Percentiles rank a stretch among this genome's conserved stretches.
phyloP scores from a whole-genome alignment of 2,329 filamentous ascomycete species.

The Cladophialophora bantiana region DNA sequence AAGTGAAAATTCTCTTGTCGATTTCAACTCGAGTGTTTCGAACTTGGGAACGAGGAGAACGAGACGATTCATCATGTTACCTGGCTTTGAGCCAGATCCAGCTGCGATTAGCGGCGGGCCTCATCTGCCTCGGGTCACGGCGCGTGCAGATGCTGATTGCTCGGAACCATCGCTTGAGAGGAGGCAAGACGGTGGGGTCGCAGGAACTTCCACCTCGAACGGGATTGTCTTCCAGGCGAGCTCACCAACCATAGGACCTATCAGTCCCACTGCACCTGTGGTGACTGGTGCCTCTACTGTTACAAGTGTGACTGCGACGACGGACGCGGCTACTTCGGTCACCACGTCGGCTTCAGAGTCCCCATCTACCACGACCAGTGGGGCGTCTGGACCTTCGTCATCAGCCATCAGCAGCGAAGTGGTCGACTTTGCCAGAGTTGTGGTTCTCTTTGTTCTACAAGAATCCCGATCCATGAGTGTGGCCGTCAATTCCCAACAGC shows the following conservation, averaged over 20 bases:
- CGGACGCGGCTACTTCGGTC: constrained; percentile 42
- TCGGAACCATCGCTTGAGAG: constrained; percentile 27
- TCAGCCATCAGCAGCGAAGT: constrained; percentile 35
- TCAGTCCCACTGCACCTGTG: constrained; percentile 21
- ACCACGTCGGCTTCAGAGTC: constrained; percentile 36
- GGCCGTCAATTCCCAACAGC: constrained; percentile 37
- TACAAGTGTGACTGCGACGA: constrained; percentile 26
- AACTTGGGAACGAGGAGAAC: constrained; percentile 34
- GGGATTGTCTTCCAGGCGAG: constrained; percentile 48
- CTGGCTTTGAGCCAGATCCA: constrained; percentile 32
- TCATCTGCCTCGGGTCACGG: constrained; percentile 17
- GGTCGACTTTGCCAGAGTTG: constrained; percentile 34
- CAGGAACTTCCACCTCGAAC: constrained; percentile 42
- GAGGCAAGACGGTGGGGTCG: constrained; percentile 29
- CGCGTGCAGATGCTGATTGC: constrained; percentile 22
- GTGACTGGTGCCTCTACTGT: constrained; percentile 21
- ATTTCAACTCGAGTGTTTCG: constrained; percentile 53
- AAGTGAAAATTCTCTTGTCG: constrained; percentile 85
- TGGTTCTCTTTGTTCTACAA: constrained; percentile 41
- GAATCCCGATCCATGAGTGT: constrained; percentile 44
- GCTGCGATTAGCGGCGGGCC: constrained; percentile 23
- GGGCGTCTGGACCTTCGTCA: constrained; percentile 30
- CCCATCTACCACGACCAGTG: constrained; percentile 28
- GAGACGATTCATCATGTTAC: constrained; percentile 38
- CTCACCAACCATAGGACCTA: constrained; percentile 23